Conservation (phyloP, 176 grass and related monocot genomes). For the Oropetium thomaeum region DNA sequence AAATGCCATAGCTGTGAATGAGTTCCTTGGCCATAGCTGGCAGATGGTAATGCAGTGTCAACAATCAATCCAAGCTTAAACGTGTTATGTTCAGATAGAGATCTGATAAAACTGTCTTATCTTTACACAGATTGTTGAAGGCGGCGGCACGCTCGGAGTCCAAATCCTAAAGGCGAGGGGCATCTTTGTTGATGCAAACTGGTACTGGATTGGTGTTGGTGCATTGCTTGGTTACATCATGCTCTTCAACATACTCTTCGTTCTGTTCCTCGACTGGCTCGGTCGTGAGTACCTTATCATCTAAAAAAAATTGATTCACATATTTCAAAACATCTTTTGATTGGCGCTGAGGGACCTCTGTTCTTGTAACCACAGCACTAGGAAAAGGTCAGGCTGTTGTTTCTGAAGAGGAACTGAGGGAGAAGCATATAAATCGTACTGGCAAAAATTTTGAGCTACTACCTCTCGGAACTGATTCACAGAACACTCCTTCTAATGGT, state of each 20-base stretch:
- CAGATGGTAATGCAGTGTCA: conserved; percentile 44
- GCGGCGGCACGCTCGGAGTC: conserved; percentile 62
- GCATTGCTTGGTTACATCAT: conserved; percentile 84
- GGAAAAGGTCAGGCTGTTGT: conserved; percentile 72
- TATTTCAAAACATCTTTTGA: conserved; percentile 2
- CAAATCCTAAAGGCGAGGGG: conserved; percentile 58
- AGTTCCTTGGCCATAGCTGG: conserved; percentile 91
- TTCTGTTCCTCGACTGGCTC: conserved; percentile 88
- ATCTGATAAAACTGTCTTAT: conserved; percentile 24
- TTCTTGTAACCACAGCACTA: conserved; percentile 54
- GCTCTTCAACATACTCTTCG: conserved; percentile 87
- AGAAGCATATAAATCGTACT: conserved; percentile 78
- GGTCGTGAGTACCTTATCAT: conserved; percentile 63
- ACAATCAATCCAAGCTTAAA: not conserved
- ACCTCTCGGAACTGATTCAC: conserved; percentile 25
- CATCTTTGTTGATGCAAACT: conserved; percentile 83
- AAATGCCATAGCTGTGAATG: conserved; percentile 85
- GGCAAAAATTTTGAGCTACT: conserved; percentile 59
- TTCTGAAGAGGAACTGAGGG: conserved; percentile 76
- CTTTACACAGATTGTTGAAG: conserved; percentile 39
- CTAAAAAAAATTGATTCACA: conserved; percentile 5
- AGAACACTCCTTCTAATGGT: conserved; percentile 40
- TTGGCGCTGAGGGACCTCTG: conserved; percentile 19
- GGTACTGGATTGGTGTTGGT: conserved; percentile 93
- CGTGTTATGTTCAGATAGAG: conserved; percentile 4